Base-by-base conservation (phyloP, 139 green algal species). In the Raphidocelis subcapitata region DNA sequence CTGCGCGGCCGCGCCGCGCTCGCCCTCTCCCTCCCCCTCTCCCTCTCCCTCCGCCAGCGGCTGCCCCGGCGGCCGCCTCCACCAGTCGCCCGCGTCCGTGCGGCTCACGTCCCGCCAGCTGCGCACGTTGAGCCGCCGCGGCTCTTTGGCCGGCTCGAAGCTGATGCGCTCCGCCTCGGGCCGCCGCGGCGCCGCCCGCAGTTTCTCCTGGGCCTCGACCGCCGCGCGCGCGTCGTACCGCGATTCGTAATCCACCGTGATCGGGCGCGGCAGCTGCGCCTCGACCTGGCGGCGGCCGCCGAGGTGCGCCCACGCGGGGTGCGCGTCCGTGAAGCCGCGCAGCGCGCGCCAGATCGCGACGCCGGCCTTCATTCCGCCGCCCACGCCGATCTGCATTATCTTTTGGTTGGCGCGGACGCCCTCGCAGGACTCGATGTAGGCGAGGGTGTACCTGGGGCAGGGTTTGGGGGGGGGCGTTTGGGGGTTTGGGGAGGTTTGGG, bases 261-360 rank as follows among this genome's bases (percentile, higher is more conserved):
- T 78, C 41, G 72, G 72, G 2, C 72, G 72, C 3, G 72, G 72
- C 72, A 78, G 72, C 35, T 78, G 62, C 41, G 3, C 5, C 63
- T 78, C 72, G 23, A 33, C 71, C 12, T 66, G 35, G 15, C 52
- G 37, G 1, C 61, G 35, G 36, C 72, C 72, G 36, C 52, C 60
- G 23, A 68, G 73, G 52, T 83, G 73, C 54, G 61, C 73, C 83
- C 83, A 88, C 16, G 77, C 74, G 4, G 74, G 65, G 74, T 88
- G 83, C 16, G 85, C 70, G 71, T 88, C 83, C n/a, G 63, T 35
- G 4, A 88, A 62, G 36, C 72, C 67, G 18, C 70, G 73, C 64
- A 79, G 69, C 0, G 83, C 83, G 18, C 52, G 54, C 78, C 78
- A 84, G 57, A 66, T 59, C 23, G 66, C 71, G 3, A 84, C 78